These are phyloP conservation scores for Phalaenopsis aphrodite DNA, from an alignment of 106 monocot species.

Conservation along the genomic window DNA sequence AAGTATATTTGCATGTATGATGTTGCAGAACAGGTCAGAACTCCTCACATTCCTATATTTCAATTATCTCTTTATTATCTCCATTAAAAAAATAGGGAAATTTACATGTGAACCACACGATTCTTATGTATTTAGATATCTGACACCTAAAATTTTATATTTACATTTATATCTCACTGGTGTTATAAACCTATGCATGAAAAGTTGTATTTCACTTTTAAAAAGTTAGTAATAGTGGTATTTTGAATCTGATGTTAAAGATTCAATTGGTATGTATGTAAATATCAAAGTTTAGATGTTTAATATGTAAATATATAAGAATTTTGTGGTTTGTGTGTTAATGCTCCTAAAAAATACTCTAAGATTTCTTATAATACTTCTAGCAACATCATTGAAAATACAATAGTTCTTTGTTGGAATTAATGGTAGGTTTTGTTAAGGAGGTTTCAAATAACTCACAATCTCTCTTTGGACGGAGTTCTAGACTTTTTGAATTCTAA, in stretches of 20 bases:
- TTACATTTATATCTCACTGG: too few relatives aligned
- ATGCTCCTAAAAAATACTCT: neutral
- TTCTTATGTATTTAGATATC: too few relatives aligned
- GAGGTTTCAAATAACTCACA: slow-evolving; percentile 85
- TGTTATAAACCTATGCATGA: too few relatives aligned
- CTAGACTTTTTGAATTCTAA: slow-evolving; percentile 94
- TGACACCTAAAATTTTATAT: too few relatives aligned
- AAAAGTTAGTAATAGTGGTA: too few relatives aligned
- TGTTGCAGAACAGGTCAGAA: slow-evolving; percentile 80
- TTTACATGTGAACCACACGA: too few relatives aligned
- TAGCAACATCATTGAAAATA: neutral
- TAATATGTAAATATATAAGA: too few relatives aligned
- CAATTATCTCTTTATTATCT: neutral
- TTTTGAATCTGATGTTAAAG: too few relatives aligned
- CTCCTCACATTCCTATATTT: neutral
- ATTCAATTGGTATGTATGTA: too few relatives aligned
- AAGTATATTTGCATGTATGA: slow-evolving; percentile 99
- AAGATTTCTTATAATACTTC: neutral
- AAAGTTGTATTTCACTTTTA: too few relatives aligned
- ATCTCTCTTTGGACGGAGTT: slow-evolving; percentile 90
- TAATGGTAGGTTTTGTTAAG: slow-evolving; percentile 62
- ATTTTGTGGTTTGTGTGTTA: too few relatives aligned
- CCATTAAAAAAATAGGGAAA: neutral
- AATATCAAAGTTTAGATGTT: too few relatives aligned
- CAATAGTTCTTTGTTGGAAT: neutral